These are phyloP conservation scores for Candida glaebosa DNA, from an alignment of 805 yeast species.

Conservation along the genomic window DNA sequence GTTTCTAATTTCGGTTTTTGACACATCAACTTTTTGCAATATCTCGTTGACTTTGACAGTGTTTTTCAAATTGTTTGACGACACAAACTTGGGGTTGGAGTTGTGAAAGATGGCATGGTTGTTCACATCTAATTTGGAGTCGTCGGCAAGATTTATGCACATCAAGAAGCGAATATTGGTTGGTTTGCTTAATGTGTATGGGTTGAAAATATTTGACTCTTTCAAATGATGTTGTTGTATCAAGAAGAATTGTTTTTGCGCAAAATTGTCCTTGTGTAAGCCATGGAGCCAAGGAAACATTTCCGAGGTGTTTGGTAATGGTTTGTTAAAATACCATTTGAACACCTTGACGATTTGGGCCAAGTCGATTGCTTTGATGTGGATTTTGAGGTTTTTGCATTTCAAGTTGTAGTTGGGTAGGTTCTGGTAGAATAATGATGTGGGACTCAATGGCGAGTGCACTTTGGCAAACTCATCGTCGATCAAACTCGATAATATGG, in stretches of 20 bases:
- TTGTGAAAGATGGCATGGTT: neutral
- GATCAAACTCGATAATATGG: neutral
- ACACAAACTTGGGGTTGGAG: neutral
- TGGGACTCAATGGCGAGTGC: constrained; percentile 17
- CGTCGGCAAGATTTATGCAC: constrained; percentile 22
- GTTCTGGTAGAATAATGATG: constrained; percentile 12
- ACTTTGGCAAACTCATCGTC: neutral
- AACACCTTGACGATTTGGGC: constrained; percentile 20
- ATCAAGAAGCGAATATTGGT: constrained; percentile 34
- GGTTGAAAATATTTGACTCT: constrained; percentile 8
- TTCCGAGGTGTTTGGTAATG: constrained; percentile 56
- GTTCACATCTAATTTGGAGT: neutral
- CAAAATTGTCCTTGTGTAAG: constrained; percentile 51
- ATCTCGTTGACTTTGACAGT: constrained; percentile 54
- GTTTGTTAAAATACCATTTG: constrained; percentile 35
- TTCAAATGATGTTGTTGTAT: constrained; percentile 23
- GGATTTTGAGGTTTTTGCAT: constrained; percentile 1
- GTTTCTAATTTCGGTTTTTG: constrained; percentile 29
- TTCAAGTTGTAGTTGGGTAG: constrained; percentile 6
- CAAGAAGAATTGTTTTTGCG: constrained; percentile 48
- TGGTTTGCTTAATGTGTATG: constrained; percentile 20
- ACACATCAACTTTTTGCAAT: constrained; percentile 45
- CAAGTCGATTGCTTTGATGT: constrained; percentile 15
- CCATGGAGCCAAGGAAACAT: constrained; percentile 95
- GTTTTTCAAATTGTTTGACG: constrained; percentile 41